Evolutionary conservation across 2,329 filamentous ascomycete species (phyloP).

Genomic region (Nigrospora osmanthi): DNA sequence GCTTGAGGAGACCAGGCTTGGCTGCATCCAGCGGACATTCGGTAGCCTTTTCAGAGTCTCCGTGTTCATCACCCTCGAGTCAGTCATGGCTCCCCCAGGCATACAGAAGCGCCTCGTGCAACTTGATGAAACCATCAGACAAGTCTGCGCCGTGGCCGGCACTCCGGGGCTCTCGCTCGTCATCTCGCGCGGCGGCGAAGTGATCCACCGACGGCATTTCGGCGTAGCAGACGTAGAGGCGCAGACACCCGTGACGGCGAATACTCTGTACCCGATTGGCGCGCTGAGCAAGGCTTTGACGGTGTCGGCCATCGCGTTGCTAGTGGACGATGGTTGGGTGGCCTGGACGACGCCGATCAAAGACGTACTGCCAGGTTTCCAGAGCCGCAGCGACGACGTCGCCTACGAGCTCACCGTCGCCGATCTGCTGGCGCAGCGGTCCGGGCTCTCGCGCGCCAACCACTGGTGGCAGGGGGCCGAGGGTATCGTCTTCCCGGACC

Average conservation of each 20-base stretch:
- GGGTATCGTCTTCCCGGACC: constrained; percentile 8
- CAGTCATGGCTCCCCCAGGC: background rate
- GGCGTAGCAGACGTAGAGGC: constrained; percentile 14
- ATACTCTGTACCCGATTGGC: constrained; percentile 17
- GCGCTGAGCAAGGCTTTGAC: constrained; percentile 19
- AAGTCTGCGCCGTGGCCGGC: background rate
- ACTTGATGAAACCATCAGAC: background rate
- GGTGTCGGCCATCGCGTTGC: constrained; percentile 13
- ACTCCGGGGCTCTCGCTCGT: constrained; percentile 13
- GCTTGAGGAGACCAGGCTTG: no score
- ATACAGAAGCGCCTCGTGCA: background rate
- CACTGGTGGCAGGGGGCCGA: constrained; percentile 4
- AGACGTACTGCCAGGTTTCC: constrained; percentile 13
- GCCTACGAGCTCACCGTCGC: constrained; percentile 10
- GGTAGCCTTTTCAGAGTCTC: background rate
- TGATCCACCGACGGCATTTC: constrained; percentile 9
- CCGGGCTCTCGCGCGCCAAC: constrained; percentile 9
- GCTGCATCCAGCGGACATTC: no score
- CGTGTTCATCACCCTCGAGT: background rate
- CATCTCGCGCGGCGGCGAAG: constrained; percentile 12
- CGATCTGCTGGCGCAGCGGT: constrained; percentile 17
- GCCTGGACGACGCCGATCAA: constrained; percentile 13
- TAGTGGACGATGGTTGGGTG: constrained; percentile 16
- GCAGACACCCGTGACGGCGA: constrained; percentile 5
- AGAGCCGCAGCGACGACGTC: constrained; percentile 9